Evolutionary conservation across 2,329 filamentous ascomycete species (phyloP), one percentile per base, ranked within the genome.

Genomic region (Ascochyta fabae): DNA sequence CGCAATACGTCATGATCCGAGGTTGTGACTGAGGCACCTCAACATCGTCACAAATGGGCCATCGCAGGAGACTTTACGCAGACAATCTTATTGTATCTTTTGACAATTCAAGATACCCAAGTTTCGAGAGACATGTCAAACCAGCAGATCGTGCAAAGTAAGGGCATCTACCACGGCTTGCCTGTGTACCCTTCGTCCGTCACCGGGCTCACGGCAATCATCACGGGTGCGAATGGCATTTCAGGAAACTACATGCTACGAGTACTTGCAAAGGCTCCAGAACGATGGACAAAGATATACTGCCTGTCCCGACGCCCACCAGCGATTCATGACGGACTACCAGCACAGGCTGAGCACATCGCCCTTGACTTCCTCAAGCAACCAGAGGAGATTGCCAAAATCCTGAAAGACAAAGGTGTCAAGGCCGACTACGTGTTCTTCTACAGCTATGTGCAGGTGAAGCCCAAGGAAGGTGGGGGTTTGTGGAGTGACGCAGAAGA

Each of bases 181-280:
- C 81, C 81, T 0, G 75, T 76, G 12, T 82, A 78, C 56, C 71
- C 78, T n/a, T 42, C 65, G 4, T 69, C 73, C 0, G 61, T 78
- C 49, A 77, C 78, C 57, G 75, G 71, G 19, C 73, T 83, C 23
- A 82, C 79, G 0, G 82, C 81, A 3, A 79, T 84, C 40, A 76
- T 84, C 34, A 83, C 81, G 0, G 82, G 82, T 6, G 80, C 81
- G 48, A 84, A 83, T 74, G 83, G 81, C 8, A 81, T 84, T 26
- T 83, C 80, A 0, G 82, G 82, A 2, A 77, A 80, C 56, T 76
- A 82, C 63, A 83, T 82, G 69, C 69, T 84, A 45, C 78, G 78
- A 10, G 81, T 79, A 0, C 73, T 84, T 3, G 71, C 75, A 15
- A 74, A 81, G 33, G 71, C 74, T 19, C 80, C 81, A 0, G 56